These are phyloP conservation scores for Geosmithia putterillii DNA, from an alignment of 2,329 filamentous ascomycete species.

Conservation along the genomic window DNA sequence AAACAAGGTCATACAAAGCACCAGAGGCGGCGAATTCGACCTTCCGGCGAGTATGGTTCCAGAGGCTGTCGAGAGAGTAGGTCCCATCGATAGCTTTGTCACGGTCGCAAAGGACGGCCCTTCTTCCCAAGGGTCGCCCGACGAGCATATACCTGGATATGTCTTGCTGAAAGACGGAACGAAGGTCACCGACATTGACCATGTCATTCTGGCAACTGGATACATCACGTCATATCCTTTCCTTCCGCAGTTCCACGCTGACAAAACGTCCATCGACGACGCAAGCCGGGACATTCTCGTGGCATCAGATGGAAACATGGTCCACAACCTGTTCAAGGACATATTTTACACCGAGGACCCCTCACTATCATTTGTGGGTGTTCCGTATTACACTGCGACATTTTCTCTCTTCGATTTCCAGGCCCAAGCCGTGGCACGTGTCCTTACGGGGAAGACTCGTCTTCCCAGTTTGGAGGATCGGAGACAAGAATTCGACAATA, in stretches of 20 bases:
- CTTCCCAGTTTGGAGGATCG: neutral
- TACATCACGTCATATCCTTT: conserved; percentile 60
- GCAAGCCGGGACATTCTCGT: conserved; percentile 44
- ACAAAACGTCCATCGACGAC: conserved; percentile 22
- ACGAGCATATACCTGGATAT: conserved; percentile 31
- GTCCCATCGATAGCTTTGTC: conserved; percentile 33
- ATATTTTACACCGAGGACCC: conserved; percentile 61
- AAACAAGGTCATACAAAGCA: conserved; percentile 33
- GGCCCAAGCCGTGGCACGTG: conserved; percentile 45
- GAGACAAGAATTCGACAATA: conserved; percentile 8
- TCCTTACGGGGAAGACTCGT: conserved; percentile 11
- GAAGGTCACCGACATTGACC: conserved; percentile 41
- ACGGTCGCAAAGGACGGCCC: conserved; percentile 5
- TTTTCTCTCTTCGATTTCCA: conserved; percentile 63
- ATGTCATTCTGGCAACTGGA: conserved; percentile 53
- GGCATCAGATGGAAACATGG: conserved; percentile 46
- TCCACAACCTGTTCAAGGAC: conserved; percentile 58
- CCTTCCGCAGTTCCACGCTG: conserved; percentile 33
- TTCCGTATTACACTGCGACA: conserved; percentile 53
- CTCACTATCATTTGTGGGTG: conserved; percentile 49
- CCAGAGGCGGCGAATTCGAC: conserved; percentile 46
- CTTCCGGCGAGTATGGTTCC: conserved; percentile 41
- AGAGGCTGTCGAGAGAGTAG: conserved; percentile 35
- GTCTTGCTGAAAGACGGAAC: conserved; percentile 40
- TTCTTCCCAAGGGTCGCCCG: conserved; percentile 4